phyloP scores from a whole-genome alignment of 2,329 filamentous ascomycete species.

The Aspergillus bombycis region DNA sequence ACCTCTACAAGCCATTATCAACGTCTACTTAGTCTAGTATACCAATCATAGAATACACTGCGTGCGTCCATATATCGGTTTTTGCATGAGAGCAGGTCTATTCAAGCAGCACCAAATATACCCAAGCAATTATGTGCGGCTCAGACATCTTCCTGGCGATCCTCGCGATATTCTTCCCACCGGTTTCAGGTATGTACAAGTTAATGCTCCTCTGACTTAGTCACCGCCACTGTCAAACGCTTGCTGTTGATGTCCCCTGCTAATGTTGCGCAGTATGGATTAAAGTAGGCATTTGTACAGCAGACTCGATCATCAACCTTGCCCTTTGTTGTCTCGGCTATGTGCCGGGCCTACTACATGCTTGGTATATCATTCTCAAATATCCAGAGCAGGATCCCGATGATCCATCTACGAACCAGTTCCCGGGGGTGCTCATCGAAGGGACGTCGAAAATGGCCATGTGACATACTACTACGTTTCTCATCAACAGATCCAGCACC shows the following conservation, averaged over 20 bases:
- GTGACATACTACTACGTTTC: constrained; percentile 81
- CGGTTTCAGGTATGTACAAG: constrained; percentile 54
- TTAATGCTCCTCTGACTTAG: neutral
- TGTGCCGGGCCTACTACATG: constrained; percentile 86
- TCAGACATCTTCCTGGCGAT: constrained; percentile 64
- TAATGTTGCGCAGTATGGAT: constrained; percentile 76
- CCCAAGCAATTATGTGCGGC: constrained; percentile 54
- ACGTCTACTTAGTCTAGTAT: neutral
- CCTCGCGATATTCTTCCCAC: constrained; percentile 64
- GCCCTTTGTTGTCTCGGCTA: constrained; percentile 79
- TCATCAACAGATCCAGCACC: constrained; percentile 45
- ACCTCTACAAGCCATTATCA: constrained; percentile 1
- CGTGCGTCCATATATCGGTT: neutral
- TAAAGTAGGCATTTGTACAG: constrained; percentile 89
- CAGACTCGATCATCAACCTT: constrained; percentile 93
- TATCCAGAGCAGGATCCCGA: constrained; percentile 76
- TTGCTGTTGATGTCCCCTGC: constrained; percentile 19
- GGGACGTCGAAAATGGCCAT: constrained; percentile 45
- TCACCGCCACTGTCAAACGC: neutral
- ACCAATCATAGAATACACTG: neutral
- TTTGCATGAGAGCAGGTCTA: constrained; percentile 7
- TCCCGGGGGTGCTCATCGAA: constrained; percentile 56
- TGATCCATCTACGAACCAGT: constrained; percentile 64
- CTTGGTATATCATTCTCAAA: constrained; percentile 97
- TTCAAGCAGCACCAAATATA: constrained; percentile 5